Evolutionary conservation across 1,139 yeast species (phyloP).

Genomic region (Starmera stellimalicola): DNA sequence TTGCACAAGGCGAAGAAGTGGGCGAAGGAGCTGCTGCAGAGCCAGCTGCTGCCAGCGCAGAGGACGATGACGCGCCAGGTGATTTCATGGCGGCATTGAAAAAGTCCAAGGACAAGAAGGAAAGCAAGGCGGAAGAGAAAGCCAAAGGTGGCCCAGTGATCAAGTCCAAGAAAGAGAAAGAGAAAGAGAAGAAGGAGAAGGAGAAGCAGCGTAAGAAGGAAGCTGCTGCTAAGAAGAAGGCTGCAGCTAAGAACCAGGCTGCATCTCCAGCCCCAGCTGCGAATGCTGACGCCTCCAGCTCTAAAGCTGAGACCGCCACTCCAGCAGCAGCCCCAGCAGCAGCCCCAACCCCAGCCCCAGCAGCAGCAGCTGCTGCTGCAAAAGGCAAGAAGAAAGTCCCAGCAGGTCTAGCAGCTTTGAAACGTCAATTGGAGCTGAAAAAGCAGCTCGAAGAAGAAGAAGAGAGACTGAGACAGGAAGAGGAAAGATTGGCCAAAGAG

Average conservation of each 20-base stretch:
- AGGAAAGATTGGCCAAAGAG: slow-evolving; percentile 48
- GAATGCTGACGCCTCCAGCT: slow-evolving; percentile 35
- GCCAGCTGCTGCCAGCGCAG: slow-evolving; percentile 24
- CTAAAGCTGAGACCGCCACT: slow-evolving; percentile 26
- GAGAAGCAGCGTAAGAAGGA: slow-evolving; percentile 94
- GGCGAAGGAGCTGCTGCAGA: slow-evolving; percentile 15
- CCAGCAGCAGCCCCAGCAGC: slow-evolving; percentile 19
- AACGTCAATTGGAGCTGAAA: slow-evolving; percentile 77
- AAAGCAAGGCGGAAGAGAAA: slow-evolving; percentile 43
- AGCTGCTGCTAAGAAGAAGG: slow-evolving; percentile 78
- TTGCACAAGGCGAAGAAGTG: slow-evolving; percentile 43
- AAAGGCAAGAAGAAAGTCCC: slow-evolving; percentile 63
- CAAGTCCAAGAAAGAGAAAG: slow-evolving; percentile 95
- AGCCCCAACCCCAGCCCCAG: slow-evolving; percentile 28
- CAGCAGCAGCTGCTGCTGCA: slow-evolving; percentile 28
- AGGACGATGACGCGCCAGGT: slow-evolving; percentile 32
- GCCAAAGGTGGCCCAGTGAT: slow-evolving; percentile 51
- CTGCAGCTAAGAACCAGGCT: slow-evolving; percentile 44
- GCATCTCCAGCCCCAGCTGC: slow-evolving; percentile 29
- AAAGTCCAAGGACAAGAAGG: slow-evolving; percentile 70
- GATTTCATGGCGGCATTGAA: slow-evolving; percentile 81
- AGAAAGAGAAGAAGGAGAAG: slow-evolving; percentile 92
- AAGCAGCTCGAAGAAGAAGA: slow-evolving; percentile 76
- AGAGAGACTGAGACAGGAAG: slow-evolving; percentile 42
- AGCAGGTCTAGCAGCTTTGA: slow-evolving; percentile 74